These are phyloP conservation scores for Trichomonas vaginalis DNA, from an alignment of 208 protist species.

Conservation along the genomic window DNA sequence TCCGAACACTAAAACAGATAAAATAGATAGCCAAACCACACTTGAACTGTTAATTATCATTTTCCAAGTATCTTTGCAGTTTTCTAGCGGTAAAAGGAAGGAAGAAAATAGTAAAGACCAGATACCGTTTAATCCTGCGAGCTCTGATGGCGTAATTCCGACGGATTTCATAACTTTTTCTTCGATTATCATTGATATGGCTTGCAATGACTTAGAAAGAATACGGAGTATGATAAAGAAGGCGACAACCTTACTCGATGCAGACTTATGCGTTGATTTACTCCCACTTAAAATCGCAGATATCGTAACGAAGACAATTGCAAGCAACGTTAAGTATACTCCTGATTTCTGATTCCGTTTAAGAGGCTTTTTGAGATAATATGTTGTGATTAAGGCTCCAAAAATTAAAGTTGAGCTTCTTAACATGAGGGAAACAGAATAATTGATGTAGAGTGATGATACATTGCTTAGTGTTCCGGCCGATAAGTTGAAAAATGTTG, in stretches of 20 bases:
- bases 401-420: neutral
- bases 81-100: neutral
- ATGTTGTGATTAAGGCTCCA: neutral
- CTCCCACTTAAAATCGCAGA: neutral
- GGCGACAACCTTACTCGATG: neutral
- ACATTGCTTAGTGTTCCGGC: neutral
- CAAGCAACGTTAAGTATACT: neutral
- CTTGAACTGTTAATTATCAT: neutral
- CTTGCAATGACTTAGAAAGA: neutral
- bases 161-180: neutral
- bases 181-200: slow-evolving; percentile 1
- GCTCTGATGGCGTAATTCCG: neutral
- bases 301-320: neutral
- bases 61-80: neutral
- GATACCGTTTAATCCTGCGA: neutral
- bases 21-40: neutral
- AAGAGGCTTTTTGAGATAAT: neutral
- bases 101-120: neutral
- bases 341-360: neutral
- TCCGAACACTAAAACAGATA: neutral
- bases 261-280: neutral
- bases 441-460: neutral
- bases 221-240: neutral
- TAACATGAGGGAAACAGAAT: slow-evolving; percentile 10
- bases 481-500: neutral